A percentile compares a stretch with the other conserved stretches of the same genome.
Evolutionary conservation across 23 red algal genomes (phyloP).

Genomic region (Gracilariopsis chorda): DNA sequence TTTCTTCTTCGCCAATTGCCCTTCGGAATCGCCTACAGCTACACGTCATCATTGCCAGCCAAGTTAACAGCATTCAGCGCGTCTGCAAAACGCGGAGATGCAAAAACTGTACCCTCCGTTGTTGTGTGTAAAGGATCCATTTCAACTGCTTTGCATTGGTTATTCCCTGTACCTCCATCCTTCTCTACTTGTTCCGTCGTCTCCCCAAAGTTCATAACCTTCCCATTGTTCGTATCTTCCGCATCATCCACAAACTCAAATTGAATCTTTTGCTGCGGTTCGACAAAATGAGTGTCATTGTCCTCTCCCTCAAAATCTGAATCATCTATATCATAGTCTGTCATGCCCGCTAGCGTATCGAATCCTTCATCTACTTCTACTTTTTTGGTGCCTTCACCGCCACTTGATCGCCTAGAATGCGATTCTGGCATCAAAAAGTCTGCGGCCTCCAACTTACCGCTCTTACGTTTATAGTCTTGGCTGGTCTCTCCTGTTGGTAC

Average conservation of each 20-base stretch:
- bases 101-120: background rate
- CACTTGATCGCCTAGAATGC: background rate
- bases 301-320: background rate
- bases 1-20: too few relatives aligned
- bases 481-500: too few relatives aligned
- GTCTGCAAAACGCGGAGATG: background rate
- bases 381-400: background rate
- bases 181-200: background rate
- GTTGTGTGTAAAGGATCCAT: too few relatives aligned
- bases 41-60: background rate
- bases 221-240: too few relatives aligned
- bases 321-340: background rate
- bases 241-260: background rate
- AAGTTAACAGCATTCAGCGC: background rate
- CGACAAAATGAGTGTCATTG: background rate
- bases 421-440: background rate
- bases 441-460: background rate
- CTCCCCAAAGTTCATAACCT: background rate
- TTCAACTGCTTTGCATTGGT: background rate
- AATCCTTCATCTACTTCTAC: slow-evolving; percentile 16
- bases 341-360: background rate
- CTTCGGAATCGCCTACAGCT: background rate
- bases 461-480: too few relatives aligned
- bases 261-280: background rate
- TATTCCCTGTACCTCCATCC: background rate